A percentile compares a stretch with the other conserved stretches of the same genome.
Evolutionary conservation across 768 basidiomycete genomes (phyloP).

Genomic region (Cystofilobasidium macerans): DNA sequence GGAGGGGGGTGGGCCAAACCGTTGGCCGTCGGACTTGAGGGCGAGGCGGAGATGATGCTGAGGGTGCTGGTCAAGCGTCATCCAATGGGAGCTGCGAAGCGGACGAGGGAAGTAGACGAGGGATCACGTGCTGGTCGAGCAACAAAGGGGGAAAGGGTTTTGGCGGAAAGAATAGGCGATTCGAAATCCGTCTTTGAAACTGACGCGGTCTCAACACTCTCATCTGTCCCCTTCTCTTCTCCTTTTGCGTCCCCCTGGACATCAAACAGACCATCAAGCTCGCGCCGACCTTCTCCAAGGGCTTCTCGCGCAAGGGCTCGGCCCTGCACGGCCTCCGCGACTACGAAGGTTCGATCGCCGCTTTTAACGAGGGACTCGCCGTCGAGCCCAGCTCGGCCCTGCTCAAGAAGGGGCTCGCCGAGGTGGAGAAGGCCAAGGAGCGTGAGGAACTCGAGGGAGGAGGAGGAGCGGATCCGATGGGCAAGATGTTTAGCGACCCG

Average conservation of each 20-base stretch:
- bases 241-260: background rate
- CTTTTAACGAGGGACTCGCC: constrained; percentile 57
- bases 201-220: no score
- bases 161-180: no score
- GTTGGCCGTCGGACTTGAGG: no score
- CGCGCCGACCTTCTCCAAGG: constrained; percentile 76
- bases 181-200: no score
- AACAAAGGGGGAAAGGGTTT: no score
- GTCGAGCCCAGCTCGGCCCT: constrained; percentile 65
- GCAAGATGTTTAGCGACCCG: constrained; percentile 72
- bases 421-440: constrained; percentile 79
- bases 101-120: no score
- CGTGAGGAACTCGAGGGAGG: constrained; percentile 41
- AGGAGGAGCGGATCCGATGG: constrained; percentile 48
- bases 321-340: constrained; percentile 71
- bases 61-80: no score
- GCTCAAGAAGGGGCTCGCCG: constrained; percentile 73
- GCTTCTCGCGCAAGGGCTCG: constrained; percentile 82
- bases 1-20: no score
- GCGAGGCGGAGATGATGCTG: no score
- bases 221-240: no score
- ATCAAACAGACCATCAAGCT: constrained; percentile 57
- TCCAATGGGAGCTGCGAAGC: no score
- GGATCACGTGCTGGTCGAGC: no score
- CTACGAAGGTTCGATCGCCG: constrained; percentile 68